phyloP scores from a whole-genome alignment of 1,284 basidiomycete species.

The Athelia psychrophila region DNA sequence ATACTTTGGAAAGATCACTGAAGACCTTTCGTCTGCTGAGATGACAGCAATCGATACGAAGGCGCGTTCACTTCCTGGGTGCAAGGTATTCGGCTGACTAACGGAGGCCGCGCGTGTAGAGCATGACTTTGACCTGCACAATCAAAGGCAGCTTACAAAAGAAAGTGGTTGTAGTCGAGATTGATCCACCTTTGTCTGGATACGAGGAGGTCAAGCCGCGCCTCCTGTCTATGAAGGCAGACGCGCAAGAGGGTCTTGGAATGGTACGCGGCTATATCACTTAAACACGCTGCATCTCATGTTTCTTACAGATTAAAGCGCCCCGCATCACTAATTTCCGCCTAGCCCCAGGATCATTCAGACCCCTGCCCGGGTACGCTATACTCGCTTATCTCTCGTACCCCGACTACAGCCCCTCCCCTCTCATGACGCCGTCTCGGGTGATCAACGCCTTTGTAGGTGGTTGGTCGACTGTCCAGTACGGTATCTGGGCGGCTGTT shows the following conservation, averaged over 20 bases:
- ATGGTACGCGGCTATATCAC: conserved; percentile 30
- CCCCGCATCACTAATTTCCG: conserved; percentile 38
- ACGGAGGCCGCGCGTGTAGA: conserved; percentile 22
- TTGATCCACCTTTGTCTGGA: conserved; percentile 42
- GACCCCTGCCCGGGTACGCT: conserved; percentile 17
- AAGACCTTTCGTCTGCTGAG: conserved; percentile 30
- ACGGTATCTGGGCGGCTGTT: conserved; percentile 27
- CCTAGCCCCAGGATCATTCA: conserved; percentile 19
- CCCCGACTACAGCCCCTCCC: conserved; percentile 17
- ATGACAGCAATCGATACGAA: conserved; percentile 42
- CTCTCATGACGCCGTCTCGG: conserved; percentile 6
- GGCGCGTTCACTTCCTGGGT: conserved; percentile 17
- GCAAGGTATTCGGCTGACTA: background rate
- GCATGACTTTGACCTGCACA: conserved; percentile 42
- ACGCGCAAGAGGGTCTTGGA: conserved; percentile 45
- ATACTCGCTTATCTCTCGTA: conserved; percentile 30
- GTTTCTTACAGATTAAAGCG: conserved; percentile 28
- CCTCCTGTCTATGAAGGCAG: conserved; percentile 43
- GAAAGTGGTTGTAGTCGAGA: conserved; percentile 30
- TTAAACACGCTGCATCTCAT: background rate
- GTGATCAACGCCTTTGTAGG: conserved; percentile 16
- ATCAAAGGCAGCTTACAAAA: conserved; percentile 23
- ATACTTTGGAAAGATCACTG: conserved; percentile 36
- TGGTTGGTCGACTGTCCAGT: conserved; percentile 3
- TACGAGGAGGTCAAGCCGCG: conserved; percentile 51